These are phyloP conservation scores for Mortierella sp. DNA, from an alignment of 371 early-diverging fungal species.

Conservation along the genomic window DNA sequence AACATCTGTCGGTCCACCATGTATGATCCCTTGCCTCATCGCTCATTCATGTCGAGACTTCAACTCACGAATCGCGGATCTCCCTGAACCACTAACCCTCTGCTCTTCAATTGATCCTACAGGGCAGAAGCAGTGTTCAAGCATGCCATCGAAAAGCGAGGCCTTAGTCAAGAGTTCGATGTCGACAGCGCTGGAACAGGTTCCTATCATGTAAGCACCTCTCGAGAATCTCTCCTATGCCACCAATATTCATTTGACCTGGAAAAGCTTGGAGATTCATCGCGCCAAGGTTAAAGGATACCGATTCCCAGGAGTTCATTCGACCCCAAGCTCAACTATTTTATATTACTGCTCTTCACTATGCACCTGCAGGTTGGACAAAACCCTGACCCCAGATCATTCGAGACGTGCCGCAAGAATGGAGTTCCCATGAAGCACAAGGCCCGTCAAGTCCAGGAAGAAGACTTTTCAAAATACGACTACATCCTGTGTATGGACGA, in stretches of 20 bases:
- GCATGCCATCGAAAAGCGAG: slow-evolving; percentile 70
- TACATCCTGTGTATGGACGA: slow-evolving; percentile 91
- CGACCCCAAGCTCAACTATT: not conserved
- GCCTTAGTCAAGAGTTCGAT: slow-evolving; percentile 67
- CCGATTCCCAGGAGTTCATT: not conserved
- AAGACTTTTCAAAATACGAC: slow-evolving; percentile 81
- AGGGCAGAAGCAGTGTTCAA: slow-evolving; percentile 91
- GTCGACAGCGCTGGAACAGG: slow-evolving; percentile 94
- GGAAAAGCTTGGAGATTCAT: too few species aligned
- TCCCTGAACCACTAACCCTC: not conserved
- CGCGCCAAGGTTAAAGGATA: too few species aligned
- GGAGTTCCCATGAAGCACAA: slow-evolving; percentile 84
- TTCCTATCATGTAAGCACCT: slow-evolving; percentile 74
- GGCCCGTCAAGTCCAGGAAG: slow-evolving; percentile 71
- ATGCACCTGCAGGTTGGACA: slow-evolving; percentile 64
- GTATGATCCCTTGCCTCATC: slow-evolving; percentile 12
- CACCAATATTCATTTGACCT: too few species aligned
- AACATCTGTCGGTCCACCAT: slow-evolving; percentile 85
- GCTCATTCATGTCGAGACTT: too few species aligned
- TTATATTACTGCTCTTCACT: not conserved
- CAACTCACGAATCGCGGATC: too few species aligned
- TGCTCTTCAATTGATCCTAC: not conserved
- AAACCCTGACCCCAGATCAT: slow-evolving; percentile 78
- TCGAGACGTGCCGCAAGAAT: slow-evolving; percentile 74
- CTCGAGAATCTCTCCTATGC: not conserved